phyloP scores from a whole-genome alignment of 2,329 filamentous ascomycete genomes.

The Corinectria fuckeliana region DNA sequence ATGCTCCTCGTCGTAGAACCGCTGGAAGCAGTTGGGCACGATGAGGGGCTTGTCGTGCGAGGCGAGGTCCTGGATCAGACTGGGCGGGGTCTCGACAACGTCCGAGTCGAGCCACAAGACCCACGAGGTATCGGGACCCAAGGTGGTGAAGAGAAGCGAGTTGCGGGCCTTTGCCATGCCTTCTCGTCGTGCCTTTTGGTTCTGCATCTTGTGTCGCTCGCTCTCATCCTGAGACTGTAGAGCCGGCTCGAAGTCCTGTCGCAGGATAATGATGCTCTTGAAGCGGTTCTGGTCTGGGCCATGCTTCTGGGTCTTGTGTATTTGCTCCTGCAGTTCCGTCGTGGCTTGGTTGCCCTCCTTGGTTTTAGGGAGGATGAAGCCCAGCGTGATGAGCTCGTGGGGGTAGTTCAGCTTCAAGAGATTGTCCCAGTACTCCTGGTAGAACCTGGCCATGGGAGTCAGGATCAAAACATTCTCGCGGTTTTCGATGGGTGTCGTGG shows the following conservation, averaged over 20 bases:
- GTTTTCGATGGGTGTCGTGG: conserved; percentile 76
- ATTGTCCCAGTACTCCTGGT: conserved; percentile 95
- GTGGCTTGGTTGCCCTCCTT: conserved; percentile 91
- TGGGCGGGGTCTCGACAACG: conserved; percentile 84
- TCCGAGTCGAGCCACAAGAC: conserved; percentile 96
- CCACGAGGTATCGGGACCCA: conserved; percentile 92
- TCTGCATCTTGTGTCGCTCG: conserved; percentile 89
- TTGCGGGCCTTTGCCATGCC: conserved; percentile 95
- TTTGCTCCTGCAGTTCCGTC: conserved; percentile 79
- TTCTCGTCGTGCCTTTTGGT: conserved; percentile 85
- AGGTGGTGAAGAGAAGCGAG: conserved; percentile 90
- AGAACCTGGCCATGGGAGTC: conserved; percentile 92
- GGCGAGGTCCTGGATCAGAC: conserved; percentile 91
- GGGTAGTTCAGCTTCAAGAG: conserved; percentile 84
- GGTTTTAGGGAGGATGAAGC: conserved; percentile 94
- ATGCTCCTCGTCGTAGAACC: conserved; percentile 73
- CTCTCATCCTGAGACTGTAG: conserved; percentile 81
- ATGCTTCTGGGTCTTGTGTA: conserved; percentile 80
- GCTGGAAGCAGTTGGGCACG: conserved; percentile 94
- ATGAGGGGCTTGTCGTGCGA: conserved; percentile 88
- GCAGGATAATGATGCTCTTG: conserved; percentile 89
- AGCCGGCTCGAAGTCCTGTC: conserved; percentile 91
- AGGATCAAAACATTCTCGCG: conserved; percentile 88
- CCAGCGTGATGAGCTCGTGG: conserved; percentile 91
- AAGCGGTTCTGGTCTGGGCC: conserved; percentile 84